These are phyloP conservation scores for Dioscorea dumetorum DNA, from an alignment of 106 monocot genomes.

Conservation along the genomic window DNA sequence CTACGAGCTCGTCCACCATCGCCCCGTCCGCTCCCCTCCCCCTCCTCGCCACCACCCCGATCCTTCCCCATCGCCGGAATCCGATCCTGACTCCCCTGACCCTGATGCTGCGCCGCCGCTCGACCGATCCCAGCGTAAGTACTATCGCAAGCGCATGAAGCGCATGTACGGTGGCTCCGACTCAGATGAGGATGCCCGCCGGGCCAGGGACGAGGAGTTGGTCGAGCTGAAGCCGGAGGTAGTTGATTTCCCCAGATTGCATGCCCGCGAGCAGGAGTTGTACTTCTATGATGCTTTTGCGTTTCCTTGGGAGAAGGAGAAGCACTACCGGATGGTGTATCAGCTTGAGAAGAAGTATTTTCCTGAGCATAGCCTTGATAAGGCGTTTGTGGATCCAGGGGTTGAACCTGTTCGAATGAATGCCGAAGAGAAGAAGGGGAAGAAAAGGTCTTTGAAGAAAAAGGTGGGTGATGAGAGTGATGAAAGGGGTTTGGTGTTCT, in stretches of 20 bases:
- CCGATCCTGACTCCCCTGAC: background rate
- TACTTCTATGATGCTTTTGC: slow-evolving; percentile 97
- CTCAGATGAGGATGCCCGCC: slow-evolving; percentile 19
- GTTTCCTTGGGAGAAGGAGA: slow-evolving; percentile 97
- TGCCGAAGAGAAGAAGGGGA: background rate
- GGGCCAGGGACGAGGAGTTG: slow-evolving; percentile 17
- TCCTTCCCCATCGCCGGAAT: background rate
- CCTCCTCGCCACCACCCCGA: slow-evolving; percentile 5
- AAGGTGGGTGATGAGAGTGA: slow-evolving; percentile 20
- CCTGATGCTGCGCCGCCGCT: background rate
- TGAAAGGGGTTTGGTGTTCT: slow-evolving; percentile 46
- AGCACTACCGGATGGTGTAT: slow-evolving; percentile 96
- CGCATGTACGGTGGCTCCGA: slow-evolving; percentile 62
- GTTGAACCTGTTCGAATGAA: background rate
- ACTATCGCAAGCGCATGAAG: slow-evolving; percentile 67
- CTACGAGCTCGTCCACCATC: slow-evolving; percentile 85
- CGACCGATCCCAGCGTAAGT: slow-evolving; percentile 81
- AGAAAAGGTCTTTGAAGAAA: slow-evolving; percentile 7
- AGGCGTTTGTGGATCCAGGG: slow-evolving; percentile 63
- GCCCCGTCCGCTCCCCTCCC: slow-evolving; percentile 25
- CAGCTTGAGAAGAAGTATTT: slow-evolving; percentile 98
- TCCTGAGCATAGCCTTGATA: slow-evolving; percentile 81
- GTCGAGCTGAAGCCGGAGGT: slow-evolving; percentile 88
- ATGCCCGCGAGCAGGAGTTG: slow-evolving; percentile 88
- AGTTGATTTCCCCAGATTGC: slow-evolving; percentile 81